Conservation (phyloP, 202 grass and related monocot genomes). For the Saccharum hybrid region DNA sequence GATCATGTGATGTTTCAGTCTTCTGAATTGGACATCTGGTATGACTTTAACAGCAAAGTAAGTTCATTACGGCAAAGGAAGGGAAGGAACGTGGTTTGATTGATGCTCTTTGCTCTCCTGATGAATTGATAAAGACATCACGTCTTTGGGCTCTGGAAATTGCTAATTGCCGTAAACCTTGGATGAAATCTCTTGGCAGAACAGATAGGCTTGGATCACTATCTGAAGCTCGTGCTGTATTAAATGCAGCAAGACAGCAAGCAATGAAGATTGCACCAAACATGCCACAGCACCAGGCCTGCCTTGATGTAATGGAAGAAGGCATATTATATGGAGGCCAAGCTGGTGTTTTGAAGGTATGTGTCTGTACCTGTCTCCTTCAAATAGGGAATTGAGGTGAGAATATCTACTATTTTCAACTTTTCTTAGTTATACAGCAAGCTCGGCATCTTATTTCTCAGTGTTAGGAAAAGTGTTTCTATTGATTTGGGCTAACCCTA, state of each 20-base stretch:
- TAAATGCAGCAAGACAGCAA: slow-evolving; percentile 74
- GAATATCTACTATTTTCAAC: background rate
- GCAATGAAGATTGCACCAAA: slow-evolving; percentile 67
- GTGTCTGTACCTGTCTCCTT: slow-evolving; percentile 6
- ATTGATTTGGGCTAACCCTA: no score
- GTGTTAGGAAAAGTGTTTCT: no score
- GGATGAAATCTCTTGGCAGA: slow-evolving; percentile 81
- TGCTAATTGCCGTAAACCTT: slow-evolving; percentile 76
- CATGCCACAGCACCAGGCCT: slow-evolving; percentile 89
- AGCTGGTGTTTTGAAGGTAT: slow-evolving; percentile 92
- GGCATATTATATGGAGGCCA: slow-evolving; percentile 81
- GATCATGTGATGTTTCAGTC: background rate
- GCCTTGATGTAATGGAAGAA: slow-evolving; percentile 88
- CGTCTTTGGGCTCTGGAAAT: slow-evolving; percentile 89
- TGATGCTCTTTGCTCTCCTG: slow-evolving; percentile 73
- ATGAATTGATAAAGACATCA: slow-evolving; percentile 80
- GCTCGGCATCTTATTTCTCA: background rate
- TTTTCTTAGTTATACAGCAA: slow-evolving; percentile 10
- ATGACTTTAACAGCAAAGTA: slow-evolving; percentile 70
- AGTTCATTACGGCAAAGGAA: slow-evolving; percentile 79
- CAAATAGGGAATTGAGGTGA: background rate
- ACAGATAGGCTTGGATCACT: slow-evolving; percentile 86
- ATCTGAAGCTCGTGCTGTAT: slow-evolving; percentile 78
- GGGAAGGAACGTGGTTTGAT: slow-evolving; percentile 88
- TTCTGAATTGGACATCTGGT: slow-evolving; percentile 6